A percentile compares a stretch with the other conserved stretches of the same genome.
Evolutionary conservation across 2,329 filamentous ascomycete genomes (phyloP).

Genomic region (Colletotrichum sp.): DNA sequence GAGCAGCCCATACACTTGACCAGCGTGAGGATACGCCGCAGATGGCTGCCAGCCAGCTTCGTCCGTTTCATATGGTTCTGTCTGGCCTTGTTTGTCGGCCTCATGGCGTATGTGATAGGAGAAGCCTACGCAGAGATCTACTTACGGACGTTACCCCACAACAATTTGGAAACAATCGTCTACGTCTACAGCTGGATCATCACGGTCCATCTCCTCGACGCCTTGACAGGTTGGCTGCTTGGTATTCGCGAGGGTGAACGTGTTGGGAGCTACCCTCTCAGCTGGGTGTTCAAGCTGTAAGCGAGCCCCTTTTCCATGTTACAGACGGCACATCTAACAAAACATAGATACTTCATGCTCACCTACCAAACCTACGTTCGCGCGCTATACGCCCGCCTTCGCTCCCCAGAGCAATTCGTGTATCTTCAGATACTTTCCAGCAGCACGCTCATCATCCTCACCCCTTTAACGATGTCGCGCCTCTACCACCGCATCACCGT

Average conservation of each 20-base stretch:
- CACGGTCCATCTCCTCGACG: constrained; percentile 69
- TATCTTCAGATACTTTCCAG: constrained; percentile 69
- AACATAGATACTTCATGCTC: constrained; percentile 65
- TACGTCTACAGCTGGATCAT: constrained; percentile 75
- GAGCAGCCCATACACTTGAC: constrained; percentile 17
- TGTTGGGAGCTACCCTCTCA: constrained; percentile 72
- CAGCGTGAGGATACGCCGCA: constrained; percentile 48
- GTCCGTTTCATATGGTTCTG: constrained; percentile 75
- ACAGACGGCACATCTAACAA: constrained; percentile 1
- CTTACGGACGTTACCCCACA: constrained; percentile 68
- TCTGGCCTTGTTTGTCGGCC: constrained; percentile 63
- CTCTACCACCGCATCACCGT: constrained; percentile 61
- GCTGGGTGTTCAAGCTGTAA: constrained; percentile 74
- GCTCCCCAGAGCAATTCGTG: constrained; percentile 69
- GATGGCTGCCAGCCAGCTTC: constrained; percentile 70
- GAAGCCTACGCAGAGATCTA: constrained; percentile 75
- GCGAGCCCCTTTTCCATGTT: constrained; percentile 25
- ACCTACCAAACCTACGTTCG: constrained; percentile 77
- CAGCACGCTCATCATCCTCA: constrained; percentile 65
- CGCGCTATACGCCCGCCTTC: constrained; percentile 70
- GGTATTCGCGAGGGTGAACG: constrained; percentile 69
- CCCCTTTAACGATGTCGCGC: constrained; percentile 67
- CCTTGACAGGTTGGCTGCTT: constrained; percentile 69
- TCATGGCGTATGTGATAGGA: constrained; percentile 71
- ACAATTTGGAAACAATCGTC: constrained; percentile 69